Base-by-base conservation (phyloP, 352 stramenopile genomes). In the Thalassiosira livingstoniorum region DNA sequence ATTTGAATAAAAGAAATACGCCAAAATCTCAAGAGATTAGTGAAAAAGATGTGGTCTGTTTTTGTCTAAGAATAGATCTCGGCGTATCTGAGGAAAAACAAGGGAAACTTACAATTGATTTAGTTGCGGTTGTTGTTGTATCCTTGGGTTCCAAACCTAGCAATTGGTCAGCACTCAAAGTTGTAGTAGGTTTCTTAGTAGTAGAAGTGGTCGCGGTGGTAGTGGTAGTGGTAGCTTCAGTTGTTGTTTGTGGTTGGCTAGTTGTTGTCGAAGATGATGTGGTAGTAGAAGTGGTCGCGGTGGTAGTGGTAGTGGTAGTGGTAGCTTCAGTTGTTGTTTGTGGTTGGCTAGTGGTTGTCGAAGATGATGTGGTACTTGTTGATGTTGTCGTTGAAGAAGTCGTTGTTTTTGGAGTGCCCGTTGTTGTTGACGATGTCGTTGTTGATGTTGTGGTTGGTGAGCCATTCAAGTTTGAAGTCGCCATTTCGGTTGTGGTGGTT, bases 311-410 rank as follows among this genome's bases (percentile, higher is more conserved):
- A 23, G 47, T 4, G 5, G 21, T 27, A 29, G 21, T 23, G n/a
- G 47, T 58, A 58, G 47, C 35, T 42, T 39, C 13, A 35, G 57
- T 65, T 63, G 54, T 63, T 7, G 5, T 35, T 37, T 37, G 25
- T 4, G 5, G 27, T 21, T 4, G 13, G 25, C 11, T 34, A 53
- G 58, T 53, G 21, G 35, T 69, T 35, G 37, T 58, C 5, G 23
- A 7, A 7, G 7, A 18, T 47, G 7, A 5, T 42, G 39, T 58
- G 4, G 23, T 53, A 51, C 25, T 47, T 42, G 63, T 21, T 55
- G 63, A 39, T 21, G 61, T 66, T 5, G 32, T 47, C 18, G 35
- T 69, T 35, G 37, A 42, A 7, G 23, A 7, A 7, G 7, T 47
- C 15, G 7, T 11, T 42, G 39, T 58, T 23, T 2, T 53, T 55